These are phyloP conservation scores for Amanita pseudoporphyria DNA, from an alignment of 768 basidiomycete species.

Conservation along the genomic window DNA sequence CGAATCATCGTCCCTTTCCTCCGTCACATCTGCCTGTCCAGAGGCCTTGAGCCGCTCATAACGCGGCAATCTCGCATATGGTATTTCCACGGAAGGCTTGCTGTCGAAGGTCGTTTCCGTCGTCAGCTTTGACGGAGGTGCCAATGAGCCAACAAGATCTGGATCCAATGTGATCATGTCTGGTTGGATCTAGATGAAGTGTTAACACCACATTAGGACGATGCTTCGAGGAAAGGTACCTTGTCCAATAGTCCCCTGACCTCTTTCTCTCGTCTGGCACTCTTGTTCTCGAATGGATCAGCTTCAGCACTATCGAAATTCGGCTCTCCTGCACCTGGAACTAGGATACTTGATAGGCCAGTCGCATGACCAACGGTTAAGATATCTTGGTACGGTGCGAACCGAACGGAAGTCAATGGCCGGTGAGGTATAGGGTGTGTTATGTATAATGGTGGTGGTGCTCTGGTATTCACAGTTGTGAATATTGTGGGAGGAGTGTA, in stretches of 20 bases:
- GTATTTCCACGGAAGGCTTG: conserved; percentile 35
- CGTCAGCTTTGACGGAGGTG: conserved; percentile 50
- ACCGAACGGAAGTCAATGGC: conserved; percentile 68
- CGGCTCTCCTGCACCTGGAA: conserved; percentile 89
- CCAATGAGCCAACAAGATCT: conserved; percentile 64
- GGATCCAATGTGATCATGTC: conserved; percentile 86
- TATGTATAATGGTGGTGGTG: conserved; percentile 75
- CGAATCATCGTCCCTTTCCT: conserved; percentile 33
- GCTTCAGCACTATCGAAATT: conserved; percentile 92
- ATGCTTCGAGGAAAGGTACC: conserved; percentile 26
- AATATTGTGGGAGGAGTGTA: conserved; percentile 66
- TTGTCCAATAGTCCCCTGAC: conserved; percentile 88
- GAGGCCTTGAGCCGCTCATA: conserved; percentile 64
- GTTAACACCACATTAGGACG: neutral
- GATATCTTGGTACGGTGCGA: conserved; percentile 84
- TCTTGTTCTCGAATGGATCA: conserved; percentile 88
- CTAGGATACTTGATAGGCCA: conserved; percentile 78
- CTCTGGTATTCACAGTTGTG: conserved; percentile 34
- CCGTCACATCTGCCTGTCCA: conserved; percentile 67
- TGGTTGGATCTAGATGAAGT: conserved; percentile 59
- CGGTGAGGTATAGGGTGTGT: conserved; percentile 79
- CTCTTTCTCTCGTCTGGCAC: conserved; percentile 78
- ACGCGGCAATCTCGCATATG: conserved; percentile 71
- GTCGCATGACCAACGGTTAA: conserved; percentile 68
- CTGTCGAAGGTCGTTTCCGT: conserved; percentile 29